phyloP scores from a whole-genome alignment of 148 eudicot species.

The Simmondsia chinensis region DNA sequence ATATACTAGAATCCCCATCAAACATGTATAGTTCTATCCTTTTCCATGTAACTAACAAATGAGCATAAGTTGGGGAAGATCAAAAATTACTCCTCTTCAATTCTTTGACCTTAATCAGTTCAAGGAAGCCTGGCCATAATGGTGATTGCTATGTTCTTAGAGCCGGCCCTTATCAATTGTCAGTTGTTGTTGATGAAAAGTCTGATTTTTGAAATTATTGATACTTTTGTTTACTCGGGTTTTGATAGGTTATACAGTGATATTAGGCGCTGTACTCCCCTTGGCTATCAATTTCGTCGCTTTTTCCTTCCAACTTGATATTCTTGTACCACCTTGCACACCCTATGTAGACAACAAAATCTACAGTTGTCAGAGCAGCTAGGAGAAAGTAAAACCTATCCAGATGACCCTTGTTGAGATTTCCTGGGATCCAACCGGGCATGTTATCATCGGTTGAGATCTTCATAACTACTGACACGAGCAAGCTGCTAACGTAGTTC shows the following conservation, averaged over 20 bases:
- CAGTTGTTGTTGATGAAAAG: too few species aligned
- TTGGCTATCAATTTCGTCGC: slow-evolving; percentile 14
- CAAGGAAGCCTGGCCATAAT: too few species aligned
- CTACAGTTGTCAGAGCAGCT: slow-evolving; percentile 51
- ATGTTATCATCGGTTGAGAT: slow-evolving; percentile 55
- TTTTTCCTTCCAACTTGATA: slow-evolving; percentile 45
- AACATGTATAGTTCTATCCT: too few species aligned
- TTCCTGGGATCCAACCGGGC: slow-evolving; percentile 95
- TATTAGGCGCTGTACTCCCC: slow-evolving; percentile 17
- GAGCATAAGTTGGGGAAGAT: too few species aligned
- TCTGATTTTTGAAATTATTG: too few species aligned
- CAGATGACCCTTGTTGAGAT: slow-evolving; percentile 73
- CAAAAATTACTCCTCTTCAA: too few species aligned
- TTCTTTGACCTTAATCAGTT: too few species aligned
- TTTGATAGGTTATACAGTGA: neutral
- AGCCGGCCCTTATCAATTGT: too few species aligned
- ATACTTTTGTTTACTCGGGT: too few species aligned
- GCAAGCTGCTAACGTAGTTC: slow-evolving; percentile 71
- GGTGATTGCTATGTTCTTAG: too few species aligned
- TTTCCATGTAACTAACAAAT: too few species aligned
- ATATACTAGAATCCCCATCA: too few species aligned
- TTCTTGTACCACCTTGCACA: slow-evolving; percentile 72
- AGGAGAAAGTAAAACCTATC: slow-evolving; percentile 77
- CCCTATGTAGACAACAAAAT: slow-evolving; percentile 43
- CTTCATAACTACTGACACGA: slow-evolving; percentile 68